Conservation (phyloP, 2,329 filamentous ascomycete species). For the Calonectria honghensis region DNA sequence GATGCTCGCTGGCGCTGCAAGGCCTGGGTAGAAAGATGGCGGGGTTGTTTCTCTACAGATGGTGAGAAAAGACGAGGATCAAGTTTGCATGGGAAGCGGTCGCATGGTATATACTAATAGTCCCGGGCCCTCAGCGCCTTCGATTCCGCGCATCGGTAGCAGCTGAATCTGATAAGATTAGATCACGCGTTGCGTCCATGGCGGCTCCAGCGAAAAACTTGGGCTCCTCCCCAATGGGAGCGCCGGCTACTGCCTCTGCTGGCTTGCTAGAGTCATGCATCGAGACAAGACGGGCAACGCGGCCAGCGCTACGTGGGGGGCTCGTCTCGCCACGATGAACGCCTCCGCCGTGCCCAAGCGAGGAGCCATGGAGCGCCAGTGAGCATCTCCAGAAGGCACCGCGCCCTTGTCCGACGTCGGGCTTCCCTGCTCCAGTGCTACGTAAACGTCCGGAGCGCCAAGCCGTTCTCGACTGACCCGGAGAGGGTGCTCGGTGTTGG, state of each 20-base stretch:
- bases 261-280: slow-evolving; percentile 18
- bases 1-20: background rate
- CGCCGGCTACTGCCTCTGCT: slow-evolving; percentile 3
- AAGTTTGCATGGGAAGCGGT: background rate
- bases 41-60: background rate
- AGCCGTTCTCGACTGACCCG: slow-evolving; percentile 21
- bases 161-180: slow-evolving; percentile 29
- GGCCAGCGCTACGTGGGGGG: slow-evolving; percentile 19
- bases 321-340: slow-evolving; percentile 20
- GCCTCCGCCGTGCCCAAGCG: slow-evolving; percentile 16
- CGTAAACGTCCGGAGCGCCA: slow-evolving; percentile 20
- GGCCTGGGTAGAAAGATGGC: background rate
- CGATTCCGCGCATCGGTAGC: background rate
- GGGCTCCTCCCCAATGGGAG: background rate
- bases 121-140: background rate
- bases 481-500: background rate
- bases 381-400: background rate
- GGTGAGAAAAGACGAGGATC: background rate
- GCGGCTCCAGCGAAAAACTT: background rate
- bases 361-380: background rate
- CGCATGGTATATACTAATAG: slow-evolving; percentile 17
- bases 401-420: slow-evolving; percentile 10
- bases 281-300: slow-evolving; percentile 14
- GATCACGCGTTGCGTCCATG: slow-evolving; percentile 10
- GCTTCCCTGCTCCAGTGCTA: background rate